phyloP scores from a whole-genome alignment of 2,329 filamentous ascomycete species.

The Fusarium nurragi region DNA sequence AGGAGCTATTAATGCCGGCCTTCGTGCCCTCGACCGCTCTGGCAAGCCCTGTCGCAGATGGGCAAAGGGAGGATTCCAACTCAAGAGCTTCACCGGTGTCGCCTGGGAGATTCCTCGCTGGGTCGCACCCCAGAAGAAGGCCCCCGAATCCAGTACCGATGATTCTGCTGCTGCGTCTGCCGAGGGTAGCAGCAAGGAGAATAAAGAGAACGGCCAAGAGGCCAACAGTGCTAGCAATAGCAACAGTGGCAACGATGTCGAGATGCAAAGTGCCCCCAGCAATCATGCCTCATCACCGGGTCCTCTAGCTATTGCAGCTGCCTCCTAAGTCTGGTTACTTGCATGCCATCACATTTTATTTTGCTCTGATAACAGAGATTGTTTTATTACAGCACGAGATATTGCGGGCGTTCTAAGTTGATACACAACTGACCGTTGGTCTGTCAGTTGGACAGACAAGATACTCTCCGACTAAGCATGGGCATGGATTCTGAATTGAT shows the following conservation, averaged over 20 bases:
- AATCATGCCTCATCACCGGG: constrained; percentile 63
- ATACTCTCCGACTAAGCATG: constrained; percentile 21
- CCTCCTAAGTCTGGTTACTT: constrained; percentile 46
- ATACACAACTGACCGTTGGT: constrained; percentile 25
- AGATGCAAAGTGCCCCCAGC: constrained; percentile 64
- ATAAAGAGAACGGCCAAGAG: constrained; percentile 66
- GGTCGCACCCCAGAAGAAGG: constrained; percentile 74
- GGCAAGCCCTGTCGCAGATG: constrained; percentile 94
- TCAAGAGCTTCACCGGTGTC: constrained; percentile 94
- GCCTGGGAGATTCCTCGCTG: constrained; percentile 84
- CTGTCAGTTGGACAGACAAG: constrained; percentile 10
- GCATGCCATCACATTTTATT: neutral
- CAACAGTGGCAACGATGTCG: constrained; percentile 58
- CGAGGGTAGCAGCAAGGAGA: constrained; percentile 69
- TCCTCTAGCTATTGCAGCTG: constrained; percentile 58
- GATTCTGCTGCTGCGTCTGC: constrained; percentile 58
- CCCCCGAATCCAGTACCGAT: constrained; percentile 57
- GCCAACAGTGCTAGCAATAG: constrained; percentile 59
- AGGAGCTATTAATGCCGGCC: constrained; percentile 95
- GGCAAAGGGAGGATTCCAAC: constrained; percentile 80
- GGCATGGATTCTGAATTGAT: constrained; percentile 18
- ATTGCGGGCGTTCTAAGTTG: constrained; percentile 28
- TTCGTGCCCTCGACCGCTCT: constrained; percentile 91
- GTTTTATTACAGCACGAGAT: constrained; percentile 28
- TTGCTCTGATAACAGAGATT: constrained; percentile 16